Evolutionary conservation across 2,329 filamentous ascomycete genomes (phyloP).

Genomic region (Colletotrichum sp.): DNA sequence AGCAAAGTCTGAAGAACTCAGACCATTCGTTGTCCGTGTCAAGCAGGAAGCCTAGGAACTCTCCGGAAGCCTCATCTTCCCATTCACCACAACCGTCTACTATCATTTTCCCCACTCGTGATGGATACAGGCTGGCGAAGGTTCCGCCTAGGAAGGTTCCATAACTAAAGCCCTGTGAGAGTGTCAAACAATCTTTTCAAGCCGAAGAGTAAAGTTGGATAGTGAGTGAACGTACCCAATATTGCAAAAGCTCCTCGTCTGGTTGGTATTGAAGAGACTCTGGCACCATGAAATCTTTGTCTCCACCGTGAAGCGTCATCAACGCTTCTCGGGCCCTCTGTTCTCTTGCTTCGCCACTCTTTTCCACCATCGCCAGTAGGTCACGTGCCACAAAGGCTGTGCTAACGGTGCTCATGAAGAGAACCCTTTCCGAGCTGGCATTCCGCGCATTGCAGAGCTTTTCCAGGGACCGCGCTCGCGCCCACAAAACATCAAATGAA

Average conservation of each 20-base stretch:
- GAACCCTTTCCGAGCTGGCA: background rate
- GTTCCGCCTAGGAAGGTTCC: conserved; percentile 37
- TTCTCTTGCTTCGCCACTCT: conserved; percentile 33
- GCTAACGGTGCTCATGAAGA: conserved; percentile 23
- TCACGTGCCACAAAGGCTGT: conserved; percentile 46
- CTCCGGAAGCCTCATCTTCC: conserved; percentile 36
- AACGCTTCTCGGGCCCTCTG: background rate
- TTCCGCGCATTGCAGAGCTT: background rate
- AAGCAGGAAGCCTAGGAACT: background rate
- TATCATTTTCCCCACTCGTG: conserved; percentile 43
- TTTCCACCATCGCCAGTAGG: conserved; percentile 48
- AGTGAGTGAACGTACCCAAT: background rate
- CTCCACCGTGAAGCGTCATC: background rate
- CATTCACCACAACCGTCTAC: conserved; percentile 42
- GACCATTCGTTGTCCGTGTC: background rate
- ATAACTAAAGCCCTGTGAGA: conserved; percentile 54
- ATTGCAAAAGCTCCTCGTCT: background rate
- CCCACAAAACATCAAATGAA: background rate
- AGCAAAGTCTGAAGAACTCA: background rate
- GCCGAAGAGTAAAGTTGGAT: background rate
- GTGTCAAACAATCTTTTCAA: background rate
- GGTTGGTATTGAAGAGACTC: background rate
- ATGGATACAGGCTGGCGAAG: conserved; percentile 39
- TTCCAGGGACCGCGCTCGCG: background rate
- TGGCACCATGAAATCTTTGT: background rate